Percentiles rank a stretch among this genome's conserved stretches.
phyloP scores from a whole-genome alignment of 148 eudicot genomes.

The Camellia sinensis region DNA sequence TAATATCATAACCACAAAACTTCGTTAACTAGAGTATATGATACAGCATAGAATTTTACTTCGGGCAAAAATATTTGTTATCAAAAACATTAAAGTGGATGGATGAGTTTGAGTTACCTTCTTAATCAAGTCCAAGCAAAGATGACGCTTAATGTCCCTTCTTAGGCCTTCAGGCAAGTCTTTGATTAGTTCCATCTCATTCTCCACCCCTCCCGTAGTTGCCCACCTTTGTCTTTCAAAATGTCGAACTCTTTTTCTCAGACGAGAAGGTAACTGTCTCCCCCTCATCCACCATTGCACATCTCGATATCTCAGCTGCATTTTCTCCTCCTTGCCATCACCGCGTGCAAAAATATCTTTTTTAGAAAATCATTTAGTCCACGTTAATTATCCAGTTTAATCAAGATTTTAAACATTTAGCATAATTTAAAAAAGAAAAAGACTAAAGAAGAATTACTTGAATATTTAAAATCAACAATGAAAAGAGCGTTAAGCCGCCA shows the following conservation, averaged over 20 bases:
- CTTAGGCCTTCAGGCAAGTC: constrained; percentile 42
- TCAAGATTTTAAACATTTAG: neutral
- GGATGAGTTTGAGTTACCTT: constrained; percentile 20
- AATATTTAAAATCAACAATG: constrained; percentile 38
- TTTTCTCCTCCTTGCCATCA: constrained; percentile 27
- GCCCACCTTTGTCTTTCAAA: constrained; percentile 37
- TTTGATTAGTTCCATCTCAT: constrained; percentile 38
- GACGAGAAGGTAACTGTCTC: constrained; percentile 31
- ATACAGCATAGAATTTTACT: no score
- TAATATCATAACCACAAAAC: no score
- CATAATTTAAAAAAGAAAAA: neutral
- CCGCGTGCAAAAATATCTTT: constrained; percentile 38
- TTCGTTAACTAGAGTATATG: no score
- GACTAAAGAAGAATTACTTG: constrained; percentile 24
- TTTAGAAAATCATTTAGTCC: neutral
- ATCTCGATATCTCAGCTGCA: constrained; percentile 32
- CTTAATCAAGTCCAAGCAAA: constrained; percentile 40
- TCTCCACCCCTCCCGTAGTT: constrained; percentile 32
- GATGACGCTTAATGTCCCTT: constrained; percentile 42
- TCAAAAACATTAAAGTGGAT: neutral
- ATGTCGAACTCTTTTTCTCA: constrained; percentile 34
- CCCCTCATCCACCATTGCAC: constrained; percentile 51
- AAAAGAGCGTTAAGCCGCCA: constrained; percentile 35
- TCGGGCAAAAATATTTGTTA: no score
- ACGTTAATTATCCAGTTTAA: neutral